Evolutionary conservation across 371 early-diverging fungal species (phyloP).

Genomic region (Circinella umbellata): DNA sequence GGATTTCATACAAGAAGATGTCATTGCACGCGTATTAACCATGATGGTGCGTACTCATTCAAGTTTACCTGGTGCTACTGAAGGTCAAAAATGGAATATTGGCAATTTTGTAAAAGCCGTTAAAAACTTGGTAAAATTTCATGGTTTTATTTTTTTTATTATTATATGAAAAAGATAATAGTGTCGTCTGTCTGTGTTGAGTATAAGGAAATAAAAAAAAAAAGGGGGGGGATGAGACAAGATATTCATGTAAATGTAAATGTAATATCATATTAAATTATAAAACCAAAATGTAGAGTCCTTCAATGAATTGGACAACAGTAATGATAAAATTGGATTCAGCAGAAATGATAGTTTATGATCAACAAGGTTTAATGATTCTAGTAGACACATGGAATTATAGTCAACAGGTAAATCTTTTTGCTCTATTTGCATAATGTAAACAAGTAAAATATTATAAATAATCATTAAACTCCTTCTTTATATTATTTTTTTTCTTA

Average conservation of each 20-base stretch:
- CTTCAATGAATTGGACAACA: slow-evolving; percentile 63
- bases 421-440: no score
- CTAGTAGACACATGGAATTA: slow-evolving; percentile 66
- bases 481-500: no score
- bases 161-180: neutral
- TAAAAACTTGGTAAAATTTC: slow-evolving; percentile 28
- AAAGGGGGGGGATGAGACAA: no score
- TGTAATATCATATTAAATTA: neutral
- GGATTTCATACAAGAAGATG: slow-evolving; percentile 30
- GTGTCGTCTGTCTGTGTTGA: neutral
- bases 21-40: slow-evolving; percentile 36
- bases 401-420: slow-evolving; percentile 56
- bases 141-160: neutral
- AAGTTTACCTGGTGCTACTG: slow-evolving; percentile 27
- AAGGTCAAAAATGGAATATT: slow-evolving; percentile 40
- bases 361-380: slow-evolving; percentile 63
- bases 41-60: slow-evolving; percentile 42
- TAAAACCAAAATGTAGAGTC: slow-evolving; percentile 35
- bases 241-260: no score
- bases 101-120: slow-evolving; percentile 41
- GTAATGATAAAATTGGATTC: slow-evolving; percentile 70
- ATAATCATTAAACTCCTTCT: no score
- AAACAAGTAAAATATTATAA: no score
- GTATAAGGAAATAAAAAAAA: neutral
- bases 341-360: slow-evolving; percentile 64